A percentile compares a stretch with the other conserved stretches of the same genome.
Evolutionary conservation across 2,329 filamentous ascomycete species (phyloP).

Genomic region (Pseudogymnoascus sp.): DNA sequence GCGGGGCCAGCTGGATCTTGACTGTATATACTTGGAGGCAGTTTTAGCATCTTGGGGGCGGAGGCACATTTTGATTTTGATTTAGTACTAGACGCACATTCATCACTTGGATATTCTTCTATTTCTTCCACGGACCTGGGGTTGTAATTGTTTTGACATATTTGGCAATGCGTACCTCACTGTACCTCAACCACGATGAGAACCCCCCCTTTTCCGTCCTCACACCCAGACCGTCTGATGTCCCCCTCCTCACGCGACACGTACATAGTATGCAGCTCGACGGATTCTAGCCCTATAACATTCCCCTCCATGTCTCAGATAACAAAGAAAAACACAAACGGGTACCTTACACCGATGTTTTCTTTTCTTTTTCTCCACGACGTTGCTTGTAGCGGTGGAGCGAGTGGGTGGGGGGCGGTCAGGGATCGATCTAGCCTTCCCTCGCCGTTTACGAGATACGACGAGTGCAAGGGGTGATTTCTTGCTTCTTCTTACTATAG

Average conservation of each 20-base stretch:
- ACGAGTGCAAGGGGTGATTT: no score
- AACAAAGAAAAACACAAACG: neutral
- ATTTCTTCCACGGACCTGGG: neutral
- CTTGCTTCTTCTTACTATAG: no score
- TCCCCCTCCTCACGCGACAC: neutral
- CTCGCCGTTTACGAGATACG: no score
- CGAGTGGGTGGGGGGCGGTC: neutral
- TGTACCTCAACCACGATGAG: neutral
- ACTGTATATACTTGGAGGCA: neutral
- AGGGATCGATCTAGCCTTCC: neutral
- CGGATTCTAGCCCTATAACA: neutral
- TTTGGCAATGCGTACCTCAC: no score
- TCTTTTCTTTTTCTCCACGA: neutral
- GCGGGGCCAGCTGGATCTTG: neutral
- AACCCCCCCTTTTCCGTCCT: neutral
- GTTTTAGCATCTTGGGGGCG: neutral
- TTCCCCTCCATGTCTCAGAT: neutral
- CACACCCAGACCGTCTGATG: neutral
- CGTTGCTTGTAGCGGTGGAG: neutral
- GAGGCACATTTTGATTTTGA: neutral
- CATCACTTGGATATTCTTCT: neutral
- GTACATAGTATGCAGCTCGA: neutral
- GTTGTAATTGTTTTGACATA: no score
- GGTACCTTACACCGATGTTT: constrained; percentile 6
- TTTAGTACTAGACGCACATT: constrained; percentile 1